Percentiles rank a stretch among this genome's conserved stretches.
phyloP scores from a whole-genome alignment of 2,329 filamentous ascomycete genomes.

The Pleomassaria siparia region DNA sequence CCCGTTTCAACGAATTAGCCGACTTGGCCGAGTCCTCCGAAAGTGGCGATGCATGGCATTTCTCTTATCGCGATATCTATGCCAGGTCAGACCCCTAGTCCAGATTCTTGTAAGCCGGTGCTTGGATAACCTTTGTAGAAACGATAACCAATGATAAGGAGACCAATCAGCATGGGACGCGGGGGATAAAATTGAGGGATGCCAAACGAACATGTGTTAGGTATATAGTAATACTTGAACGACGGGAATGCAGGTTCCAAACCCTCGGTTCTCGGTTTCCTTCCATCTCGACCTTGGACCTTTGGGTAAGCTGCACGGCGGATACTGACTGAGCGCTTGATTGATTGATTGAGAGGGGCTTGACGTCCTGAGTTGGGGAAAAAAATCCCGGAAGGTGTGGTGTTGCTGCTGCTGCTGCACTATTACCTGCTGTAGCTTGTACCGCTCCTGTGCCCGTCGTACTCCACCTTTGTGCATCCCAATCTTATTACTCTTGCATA shows the following conservation, averaged over 20 bases:
- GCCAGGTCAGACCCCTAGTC: not conserved
- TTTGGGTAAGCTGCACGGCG: not conserved
- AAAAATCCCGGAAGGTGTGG: too few relatives aligned
- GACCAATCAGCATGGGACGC: not conserved
- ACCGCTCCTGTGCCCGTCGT: not conserved
- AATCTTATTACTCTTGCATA: not conserved
- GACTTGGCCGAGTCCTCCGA: too few relatives aligned
- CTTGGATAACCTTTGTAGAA: not conserved
- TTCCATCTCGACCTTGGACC: not conserved
- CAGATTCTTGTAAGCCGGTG: not conserved
- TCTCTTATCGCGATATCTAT: not conserved
- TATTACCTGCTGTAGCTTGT: not conserved
- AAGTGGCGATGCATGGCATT: too few relatives aligned
- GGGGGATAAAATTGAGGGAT: not conserved
- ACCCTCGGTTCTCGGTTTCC: not conserved
- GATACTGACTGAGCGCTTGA: not conserved
- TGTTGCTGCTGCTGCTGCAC: not conserved
- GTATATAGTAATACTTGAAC: too few relatives aligned
- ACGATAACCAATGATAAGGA: slow-evolving; percentile 1
- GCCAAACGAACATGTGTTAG: not conserved
- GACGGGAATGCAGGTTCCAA: not conserved
- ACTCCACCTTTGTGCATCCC: not conserved
- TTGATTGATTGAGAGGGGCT: not conserved
- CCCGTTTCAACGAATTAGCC: too few relatives aligned
- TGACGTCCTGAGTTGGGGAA: too few relatives aligned